These are phyloP conservation scores for Hypoxylon crocopeplum DNA, from an alignment of 495 filamentous ascomycete species.

Conservation along the genomic window DNA sequence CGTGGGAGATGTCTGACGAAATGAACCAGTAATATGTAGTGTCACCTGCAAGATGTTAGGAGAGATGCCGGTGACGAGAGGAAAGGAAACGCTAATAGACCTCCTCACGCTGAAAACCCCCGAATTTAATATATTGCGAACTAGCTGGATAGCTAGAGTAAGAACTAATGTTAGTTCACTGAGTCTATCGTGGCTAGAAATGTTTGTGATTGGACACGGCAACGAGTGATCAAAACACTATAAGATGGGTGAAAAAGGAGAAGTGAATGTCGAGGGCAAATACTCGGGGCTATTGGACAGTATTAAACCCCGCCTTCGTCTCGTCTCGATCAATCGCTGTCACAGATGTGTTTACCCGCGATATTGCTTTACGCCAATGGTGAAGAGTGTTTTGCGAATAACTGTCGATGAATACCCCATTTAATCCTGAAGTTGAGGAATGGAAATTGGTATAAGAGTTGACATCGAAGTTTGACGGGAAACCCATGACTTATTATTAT, in stretches of 20 bases:
- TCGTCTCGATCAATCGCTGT: conserved; percentile 9
- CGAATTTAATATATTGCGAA: background rate
- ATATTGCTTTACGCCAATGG: conserved; percentile 5
- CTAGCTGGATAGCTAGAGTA: conserved; percentile 13
- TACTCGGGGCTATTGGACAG: background rate
- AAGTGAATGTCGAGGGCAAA: background rate
- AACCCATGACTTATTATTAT: conserved; percentile 7
- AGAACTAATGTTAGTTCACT: conserved; percentile 3
- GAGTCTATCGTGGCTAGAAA: background rate
- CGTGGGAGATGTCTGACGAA: conserved; percentile 29
- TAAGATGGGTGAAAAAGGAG: background rate
- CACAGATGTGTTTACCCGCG: conserved; percentile 8
- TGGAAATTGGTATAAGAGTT: background rate
- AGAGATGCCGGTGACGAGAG: conserved; percentile 1
- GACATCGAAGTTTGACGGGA: background rate
- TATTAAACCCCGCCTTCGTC: conserved; percentile 3
- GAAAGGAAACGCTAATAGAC: background rate
- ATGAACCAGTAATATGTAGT: conserved; percentile 24
- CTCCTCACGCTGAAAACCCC: background rate
- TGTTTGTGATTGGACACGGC: conserved; percentile 9
- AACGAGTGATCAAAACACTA: background rate
- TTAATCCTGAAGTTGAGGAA: background rate
- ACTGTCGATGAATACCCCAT: background rate
- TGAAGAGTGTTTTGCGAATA: background rate
- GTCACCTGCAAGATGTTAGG: conserved; percentile 16